These are phyloP conservation scores for Russula earlei DNA, from an alignment of 768 basidiomycete species.

Conservation along the genomic window DNA sequence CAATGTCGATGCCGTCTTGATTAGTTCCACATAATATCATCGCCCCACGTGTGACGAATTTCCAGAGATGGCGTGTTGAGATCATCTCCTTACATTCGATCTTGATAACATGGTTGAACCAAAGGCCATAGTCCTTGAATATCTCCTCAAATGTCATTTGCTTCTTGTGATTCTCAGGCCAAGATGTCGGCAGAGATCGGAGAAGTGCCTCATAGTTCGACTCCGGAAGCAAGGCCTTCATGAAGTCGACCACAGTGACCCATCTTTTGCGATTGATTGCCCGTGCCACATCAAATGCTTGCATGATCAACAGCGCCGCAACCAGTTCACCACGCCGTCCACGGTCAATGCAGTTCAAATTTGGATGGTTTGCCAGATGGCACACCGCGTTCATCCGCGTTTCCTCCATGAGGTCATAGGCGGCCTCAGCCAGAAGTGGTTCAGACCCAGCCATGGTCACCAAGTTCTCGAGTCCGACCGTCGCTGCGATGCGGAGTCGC, in stretches of 20 bases:
- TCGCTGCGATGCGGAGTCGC: too few relatives aligned
- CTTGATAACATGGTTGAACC: neutral
- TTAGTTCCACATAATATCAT: neutral
- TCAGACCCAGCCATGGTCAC: too few relatives aligned
- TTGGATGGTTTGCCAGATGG: too few relatives aligned
- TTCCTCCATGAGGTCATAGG: too few relatives aligned
- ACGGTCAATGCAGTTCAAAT: too few relatives aligned
- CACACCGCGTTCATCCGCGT: too few relatives aligned
- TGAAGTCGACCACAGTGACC: neutral
- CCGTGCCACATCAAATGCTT: neutral
- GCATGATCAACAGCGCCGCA: neutral
- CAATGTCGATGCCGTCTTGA: neutral
- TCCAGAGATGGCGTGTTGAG: neutral
- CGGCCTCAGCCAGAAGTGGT: too few relatives aligned
- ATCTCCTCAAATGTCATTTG: neutral
- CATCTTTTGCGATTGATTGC: neutral
- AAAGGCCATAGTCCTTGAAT: neutral
- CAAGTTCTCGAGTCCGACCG: too few relatives aligned
- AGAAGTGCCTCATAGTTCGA: neutral
- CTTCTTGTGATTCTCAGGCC: neutral
- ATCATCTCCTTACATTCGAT: neutral
- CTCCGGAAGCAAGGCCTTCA: neutral
- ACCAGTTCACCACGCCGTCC: neutral
- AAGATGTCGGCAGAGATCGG: neutral
- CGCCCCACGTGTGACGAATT: neutral